Percentiles rank a stretch among this genome's conserved stretches.
phyloP scores from a whole-genome alignment of 2,329 filamentous ascomycete species.

The Plectosphaerella cucumerina region DNA sequence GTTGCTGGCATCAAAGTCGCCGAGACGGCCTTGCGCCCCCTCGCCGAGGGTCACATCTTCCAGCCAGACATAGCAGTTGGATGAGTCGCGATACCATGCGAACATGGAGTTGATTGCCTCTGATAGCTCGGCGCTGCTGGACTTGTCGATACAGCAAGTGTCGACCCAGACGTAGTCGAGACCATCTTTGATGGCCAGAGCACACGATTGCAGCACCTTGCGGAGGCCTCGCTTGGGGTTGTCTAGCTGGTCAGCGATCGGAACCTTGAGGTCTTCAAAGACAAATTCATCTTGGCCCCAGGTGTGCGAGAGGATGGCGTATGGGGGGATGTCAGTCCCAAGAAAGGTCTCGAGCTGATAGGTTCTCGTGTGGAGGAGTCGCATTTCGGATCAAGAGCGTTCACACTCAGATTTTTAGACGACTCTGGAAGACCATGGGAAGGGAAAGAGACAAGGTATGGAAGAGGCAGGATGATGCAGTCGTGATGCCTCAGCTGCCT shows the following conservation, averaged over 20 bases:
- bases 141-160: conserved; percentile 22
- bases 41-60: conserved; percentile 8
- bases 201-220: conserved; percentile 8
- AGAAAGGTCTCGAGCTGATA: conserved; percentile 8
- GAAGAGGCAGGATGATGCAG: no score
- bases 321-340: conserved; percentile 12
- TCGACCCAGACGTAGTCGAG: conserved; percentile 17
- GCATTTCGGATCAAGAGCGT: conserved; percentile 7
- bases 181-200: conserved; percentile 2
- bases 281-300: conserved; percentile 19
- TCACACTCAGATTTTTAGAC: no score
- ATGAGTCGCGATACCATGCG: conserved; percentile 15
- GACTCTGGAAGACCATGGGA: neutral
- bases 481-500: no score
- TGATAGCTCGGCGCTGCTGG: conserved; percentile 16
- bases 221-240: conserved; percentile 3
- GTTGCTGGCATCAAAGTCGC: conserved; percentile 4
- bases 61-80: conserved; percentile 15
- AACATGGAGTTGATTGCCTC: conserved; percentile 17
- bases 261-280: conserved; percentile 13
- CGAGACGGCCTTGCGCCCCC: neutral
- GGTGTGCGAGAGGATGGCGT: conserved; percentile 22
- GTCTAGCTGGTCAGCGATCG: neutral
- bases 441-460: no score
- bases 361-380: conserved; percentile 13